These are phyloP conservation scores for Acanthamoeba royreba DNA, from an alignment of 208 protist species.

Conservation along the genomic window DNA sequence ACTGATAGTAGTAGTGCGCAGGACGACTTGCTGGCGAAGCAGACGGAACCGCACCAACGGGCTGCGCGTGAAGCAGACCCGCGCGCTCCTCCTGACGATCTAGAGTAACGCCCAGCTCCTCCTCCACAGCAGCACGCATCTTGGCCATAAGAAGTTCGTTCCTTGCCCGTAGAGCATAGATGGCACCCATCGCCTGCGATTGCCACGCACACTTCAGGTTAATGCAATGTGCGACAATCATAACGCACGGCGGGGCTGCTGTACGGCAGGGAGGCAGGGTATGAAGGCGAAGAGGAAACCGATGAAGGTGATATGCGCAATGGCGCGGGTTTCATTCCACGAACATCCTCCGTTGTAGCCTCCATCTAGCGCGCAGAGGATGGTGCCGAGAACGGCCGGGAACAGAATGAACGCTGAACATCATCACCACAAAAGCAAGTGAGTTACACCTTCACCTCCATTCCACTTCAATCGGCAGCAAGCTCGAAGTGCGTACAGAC, in stretches of 20 bases:
- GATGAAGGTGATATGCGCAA: background rate
- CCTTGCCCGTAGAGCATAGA: background rate
- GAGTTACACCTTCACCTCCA: background rate
- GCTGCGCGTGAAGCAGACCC: background rate
- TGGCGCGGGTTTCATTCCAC: background rate
- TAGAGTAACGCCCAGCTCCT: background rate
- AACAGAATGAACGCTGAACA: background rate
- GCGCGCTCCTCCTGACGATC: background rate
- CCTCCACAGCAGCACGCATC: background rate
- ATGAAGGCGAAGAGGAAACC: background rate
- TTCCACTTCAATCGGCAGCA: background rate
- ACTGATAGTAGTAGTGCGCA: background rate
- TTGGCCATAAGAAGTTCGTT: background rate
- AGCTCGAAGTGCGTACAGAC: background rate
- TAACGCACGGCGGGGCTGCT: no score
- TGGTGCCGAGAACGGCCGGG: background rate
- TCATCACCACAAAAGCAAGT: background rate
- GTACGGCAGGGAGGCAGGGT: background rate
- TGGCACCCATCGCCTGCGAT: background rate
- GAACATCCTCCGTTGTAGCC: background rate
- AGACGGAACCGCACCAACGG: background rate
- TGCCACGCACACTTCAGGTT: no score
- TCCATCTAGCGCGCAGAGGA: background rate
- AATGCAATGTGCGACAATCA: no score
- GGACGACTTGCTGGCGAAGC: no score